A percentile compares a stretch with the other conserved stretches of the same genome.
These are phyloP conservation scores for Aureobasidium sp. DNA, from an alignment of 2,329 filamentous ascomycete species.

Conservation along the genomic window DNA sequence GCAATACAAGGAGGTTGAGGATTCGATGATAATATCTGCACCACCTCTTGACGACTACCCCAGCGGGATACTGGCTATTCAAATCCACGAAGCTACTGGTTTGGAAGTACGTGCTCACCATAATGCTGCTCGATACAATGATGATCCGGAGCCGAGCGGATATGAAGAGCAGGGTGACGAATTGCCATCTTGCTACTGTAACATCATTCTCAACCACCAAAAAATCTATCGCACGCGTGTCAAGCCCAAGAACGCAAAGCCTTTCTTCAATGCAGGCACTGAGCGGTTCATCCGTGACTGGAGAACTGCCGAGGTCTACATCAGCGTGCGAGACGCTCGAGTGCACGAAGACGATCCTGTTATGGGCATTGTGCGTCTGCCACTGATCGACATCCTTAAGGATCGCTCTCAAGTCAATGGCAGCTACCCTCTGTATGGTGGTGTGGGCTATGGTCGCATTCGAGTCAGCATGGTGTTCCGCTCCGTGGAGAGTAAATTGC, in stretches of 20 bases:
- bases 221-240: conserved; percentile 64
- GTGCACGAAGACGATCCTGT: conserved; percentile 63
- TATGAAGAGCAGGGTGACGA: conserved; percentile 55
- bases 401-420: conserved; percentile 58
- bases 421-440: conserved; percentile 61
- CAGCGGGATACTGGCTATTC: conserved; percentile 61
- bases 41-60: conserved; percentile 56
- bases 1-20: conserved; percentile 51
- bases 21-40: conserved; percentile 60
- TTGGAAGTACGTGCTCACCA: conserved; percentile 55
- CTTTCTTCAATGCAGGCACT: conserved; percentile 70
- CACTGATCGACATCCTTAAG: conserved; percentile 54
- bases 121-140: conserved; percentile 44
- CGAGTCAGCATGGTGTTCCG: conserved; percentile 68
- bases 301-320: conserved; percentile 58
- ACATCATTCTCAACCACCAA: conserved; percentile 64
- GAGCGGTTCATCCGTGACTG: conserved; percentile 67
- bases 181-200: conserved; percentile 64
- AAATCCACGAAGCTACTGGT: conserved; percentile 66
- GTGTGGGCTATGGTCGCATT: conserved; percentile 63
- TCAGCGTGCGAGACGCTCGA: conserved; percentile 60
- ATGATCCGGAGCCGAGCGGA: conserved; percentile 48
- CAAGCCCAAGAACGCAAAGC: conserved; percentile 70
- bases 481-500: conserved; percentile 57
- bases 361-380: conserved; percentile 63